These are phyloP conservation scores for Cucumis sativus DNA, from an alignment of 306 rosid species.

Conservation along the genomic window Cucumber_9930_V3 NC_026657.2:1062001-1062500, in stretches of 20 bases:
- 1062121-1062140: background rate
- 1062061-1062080: background rate
- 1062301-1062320: conserved; percentile 77
- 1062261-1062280: conserved; percentile 79
- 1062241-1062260: conserved; percentile 70
- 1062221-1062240: conserved; percentile 66
- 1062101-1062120: background rate
- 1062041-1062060: background rate
- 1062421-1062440: background rate
- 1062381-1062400: conserved; percentile 51
- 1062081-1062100: background rate
- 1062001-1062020: background rate
- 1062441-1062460: conserved; percentile 15
- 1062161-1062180: background rate
- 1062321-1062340: conserved; percentile 92
- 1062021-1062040: background rate
- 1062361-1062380: conserved; percentile 75
- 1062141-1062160: background rate
- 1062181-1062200: conserved; percentile 57
- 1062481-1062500: conserved; percentile 74
- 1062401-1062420: conserved; percentile 2
- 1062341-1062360: conserved; percentile 80
- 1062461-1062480: conserved; percentile 83
- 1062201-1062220: conserved; percentile 84
- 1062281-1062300: conserved; percentile 55